A percentile compares a stretch with the other conserved stretches of the same genome.
Conservation (phyloP, 371 early-diverging fungal genomes). For the Neoconidiobolus thromboides region DNA sequence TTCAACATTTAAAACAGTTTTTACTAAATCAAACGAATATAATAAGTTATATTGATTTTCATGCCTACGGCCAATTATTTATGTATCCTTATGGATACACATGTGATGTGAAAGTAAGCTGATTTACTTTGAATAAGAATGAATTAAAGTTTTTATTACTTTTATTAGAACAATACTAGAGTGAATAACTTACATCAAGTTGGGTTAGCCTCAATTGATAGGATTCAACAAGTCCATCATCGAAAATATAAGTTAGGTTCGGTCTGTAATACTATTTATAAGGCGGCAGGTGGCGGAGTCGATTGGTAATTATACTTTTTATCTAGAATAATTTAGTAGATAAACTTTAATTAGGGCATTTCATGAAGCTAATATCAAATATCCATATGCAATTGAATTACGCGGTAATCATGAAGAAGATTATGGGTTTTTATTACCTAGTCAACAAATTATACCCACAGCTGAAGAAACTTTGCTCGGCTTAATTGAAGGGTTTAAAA, state of each 20-base stretch:
- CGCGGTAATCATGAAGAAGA: constrained; percentile 12
- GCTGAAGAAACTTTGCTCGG: constrained; percentile 17
- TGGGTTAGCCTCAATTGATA: neutral
- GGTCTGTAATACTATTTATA: constrained; percentile 25
- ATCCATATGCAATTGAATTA: constrained; percentile 30
- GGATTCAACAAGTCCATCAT: neutral
- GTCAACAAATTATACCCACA: constrained; percentile 21
- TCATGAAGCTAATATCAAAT: constrained; percentile 15
- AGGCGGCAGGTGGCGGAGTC: constrained; percentile 18
- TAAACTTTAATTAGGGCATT: constrained; percentile 10
- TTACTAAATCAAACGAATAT: neutral
- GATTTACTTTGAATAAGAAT: no score
- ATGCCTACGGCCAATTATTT: neutral
- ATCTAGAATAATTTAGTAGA: neutral
- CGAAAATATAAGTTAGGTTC: neutral
- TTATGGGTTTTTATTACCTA: constrained; percentile 25
- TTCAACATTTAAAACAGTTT: neutral
- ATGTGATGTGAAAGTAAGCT: neutral
- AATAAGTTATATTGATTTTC: neutral
- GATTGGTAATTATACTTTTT: constrained; percentile 13
- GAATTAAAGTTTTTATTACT: no score
- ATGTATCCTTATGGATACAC: neutral
- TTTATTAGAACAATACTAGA: no score
- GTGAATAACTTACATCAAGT: neutral
- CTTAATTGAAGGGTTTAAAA: neutral